These are phyloP conservation scores for Alternaria metachromatica DNA, from an alignment of 2,329 filamentous ascomycete species.

Conservation along the genomic window DNA sequence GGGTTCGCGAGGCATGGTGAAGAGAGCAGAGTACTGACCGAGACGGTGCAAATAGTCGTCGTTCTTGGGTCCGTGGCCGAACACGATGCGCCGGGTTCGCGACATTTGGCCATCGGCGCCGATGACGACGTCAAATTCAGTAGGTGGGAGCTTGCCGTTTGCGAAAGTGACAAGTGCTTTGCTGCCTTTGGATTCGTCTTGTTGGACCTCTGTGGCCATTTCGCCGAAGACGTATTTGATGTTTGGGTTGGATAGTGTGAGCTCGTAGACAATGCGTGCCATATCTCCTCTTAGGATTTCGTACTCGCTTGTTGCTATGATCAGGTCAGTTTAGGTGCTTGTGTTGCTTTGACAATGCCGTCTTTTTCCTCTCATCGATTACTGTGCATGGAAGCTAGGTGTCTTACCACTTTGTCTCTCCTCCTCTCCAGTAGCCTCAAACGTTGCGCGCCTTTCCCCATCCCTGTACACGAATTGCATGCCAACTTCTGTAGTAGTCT, in stretches of 20 bases:
- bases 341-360: neutral
- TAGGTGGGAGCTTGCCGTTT: constrained; percentile 18
- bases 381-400: neutral
- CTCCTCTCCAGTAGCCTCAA: constrained; percentile 39
- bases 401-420: neutral
- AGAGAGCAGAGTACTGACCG: constrained; percentile 40
- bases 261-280: constrained; percentile 58
- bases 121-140: constrained; percentile 36
- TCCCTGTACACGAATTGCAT: constrained; percentile 47
- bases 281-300: constrained; percentile 67
- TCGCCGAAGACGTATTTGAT: constrained; percentile 48
- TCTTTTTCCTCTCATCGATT: neutral
- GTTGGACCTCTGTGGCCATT: constrained; percentile 29
- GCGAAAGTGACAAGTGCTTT: constrained; percentile 52
- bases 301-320: constrained; percentile 59
- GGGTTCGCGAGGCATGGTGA: constrained; percentile 33
- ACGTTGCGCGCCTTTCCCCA: constrained; percentile 31
- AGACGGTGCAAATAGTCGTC: constrained; percentile 26
- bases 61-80: constrained; percentile 21
- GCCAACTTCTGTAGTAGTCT: constrained; percentile 57
- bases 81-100: constrained; percentile 34
- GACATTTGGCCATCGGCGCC: constrained; percentile 43
- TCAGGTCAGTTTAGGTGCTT: too few species aligned
- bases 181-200: constrained; percentile 7
- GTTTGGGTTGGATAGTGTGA: constrained; percentile 32